Evolutionary conservation across 306 rosid species (phyloP), one percentile per base, ranked within the genome.

Genomic region (Mucuna pruriens): DNA sequence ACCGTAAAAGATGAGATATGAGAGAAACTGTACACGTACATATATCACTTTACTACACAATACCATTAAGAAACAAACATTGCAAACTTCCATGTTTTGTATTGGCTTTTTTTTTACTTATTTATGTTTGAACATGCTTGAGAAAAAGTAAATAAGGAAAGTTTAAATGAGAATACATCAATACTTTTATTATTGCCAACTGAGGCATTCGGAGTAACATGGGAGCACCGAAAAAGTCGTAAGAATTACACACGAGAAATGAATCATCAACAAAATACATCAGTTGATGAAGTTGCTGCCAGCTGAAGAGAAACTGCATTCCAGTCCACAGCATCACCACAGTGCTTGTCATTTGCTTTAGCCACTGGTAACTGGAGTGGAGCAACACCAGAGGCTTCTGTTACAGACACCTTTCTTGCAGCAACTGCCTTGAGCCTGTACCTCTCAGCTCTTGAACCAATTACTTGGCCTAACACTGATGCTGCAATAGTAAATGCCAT

Each of bases 401-500:
- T 12, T 55, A 85, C 40, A 64, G 88, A 29, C 62, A 64, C 11
- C 64, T 89, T 88, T 83, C 33, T 82, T 0, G 92, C 84, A 55
- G 93, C 87, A 42, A 75, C 48, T 48, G 89, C 80, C 85, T 90
- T 90, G 83, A 95, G 62, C 42, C 98, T 87, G 84, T 82, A 81
- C 33, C 99, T 85, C 84, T 93, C 99, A 2, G 98, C 99, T 81
- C 98, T 89, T 0, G 99, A 93, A 23, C 99, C 99, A n/a, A 95
- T 88, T 7, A 93, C 93, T 81, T 93, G 99, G 42, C 99, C 99
- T 61, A 95, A 82, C 22, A 93, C 77, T 1, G 98, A 95, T 80
- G 99, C 98, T 4, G 96, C 99, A 77, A 95, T 95, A 34, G 98
- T 95, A 74, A 95, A 93, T 7, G 98, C 99, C 99, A 95, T 93